Evolutionary conservation across 352 stramenopile genomes (phyloP), one percentile per base, ranked within the genome.

Genomic region (Phytophthora quininea): DNA sequence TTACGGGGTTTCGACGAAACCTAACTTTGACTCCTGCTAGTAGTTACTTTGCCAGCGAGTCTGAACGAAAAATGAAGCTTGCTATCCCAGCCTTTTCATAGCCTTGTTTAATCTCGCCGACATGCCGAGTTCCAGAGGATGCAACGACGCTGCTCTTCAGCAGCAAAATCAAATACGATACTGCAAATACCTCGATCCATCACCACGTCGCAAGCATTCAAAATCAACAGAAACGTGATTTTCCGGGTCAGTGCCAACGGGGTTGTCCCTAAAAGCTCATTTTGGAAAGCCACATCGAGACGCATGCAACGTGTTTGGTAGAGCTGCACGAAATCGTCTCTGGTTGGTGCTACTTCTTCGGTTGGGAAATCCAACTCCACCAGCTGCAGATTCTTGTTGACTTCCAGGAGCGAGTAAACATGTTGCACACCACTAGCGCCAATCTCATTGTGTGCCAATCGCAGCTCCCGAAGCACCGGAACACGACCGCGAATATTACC

Each of bases 231-330:
- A 40, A 77, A 69, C 19, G 60, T 37, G 19, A 74, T 1, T 40
- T 67, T 74, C 38, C 53, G 60, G 29, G 62, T 47, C 2, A 55
- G 4, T 43, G 47, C 24, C 29, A 77, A 15, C 24, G 70, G 57
- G 47, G 60, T 51, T 24, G 69, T 8, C 1, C 65, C 66, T 12
- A 74, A 14, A 15, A 77, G 33, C 65, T 77, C 70, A 37, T 77
- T 77, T 38, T 74, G 65, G 54, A 77, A 77, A 1, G 52, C 63
- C 40, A 65, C 61, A 53, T 77, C 65, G 9, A 77, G 58, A n/a
- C 70, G 50, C 65, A 74, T 74, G 53, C 70, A 77, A 35, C 70
- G 70, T 6, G 65, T 74, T 30, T 65, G 70, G 47, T 74, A 74
- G 3, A 77, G 61, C 49, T 72, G 70, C 30, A 69, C 63, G 45